These are phyloP conservation scores for Sugiyamaella neomexicana DNA, from an alignment of 1,139 yeast species.

Conservation along the genomic window DNA sequence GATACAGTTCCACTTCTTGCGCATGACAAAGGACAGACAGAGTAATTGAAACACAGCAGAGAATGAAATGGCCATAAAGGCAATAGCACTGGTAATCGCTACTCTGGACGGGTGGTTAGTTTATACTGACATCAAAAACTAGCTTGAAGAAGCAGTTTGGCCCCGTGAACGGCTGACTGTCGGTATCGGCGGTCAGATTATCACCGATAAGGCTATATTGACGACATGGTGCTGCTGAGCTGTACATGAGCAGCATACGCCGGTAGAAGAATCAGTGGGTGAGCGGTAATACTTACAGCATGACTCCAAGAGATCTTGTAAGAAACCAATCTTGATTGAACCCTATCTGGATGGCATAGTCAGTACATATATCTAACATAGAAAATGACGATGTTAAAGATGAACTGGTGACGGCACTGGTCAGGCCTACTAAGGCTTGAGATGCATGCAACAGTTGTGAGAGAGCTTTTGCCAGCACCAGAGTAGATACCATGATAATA, in stretches of 20 bases:
- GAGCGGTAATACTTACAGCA: constrained; percentile 4
- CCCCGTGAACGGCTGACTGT: not conserved
- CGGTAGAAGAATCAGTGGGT: not conserved
- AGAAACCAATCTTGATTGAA: constrained; percentile 15
- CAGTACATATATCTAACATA: constrained; percentile 3
- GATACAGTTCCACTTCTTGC: constrained; percentile 28
- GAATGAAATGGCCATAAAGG: constrained; percentile 24
- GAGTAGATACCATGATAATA: constrained; percentile 7
- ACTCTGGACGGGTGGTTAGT: constrained; percentile 12
- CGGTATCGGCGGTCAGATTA: not conserved
- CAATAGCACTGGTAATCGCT: constrained; percentile 11
- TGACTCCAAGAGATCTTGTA: constrained; percentile 8
- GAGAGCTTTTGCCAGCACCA: constrained; percentile 11
- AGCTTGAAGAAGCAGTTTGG: too few species aligned
- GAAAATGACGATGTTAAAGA: not conserved
- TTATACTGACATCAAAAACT: not conserved
- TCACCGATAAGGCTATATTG: not conserved
- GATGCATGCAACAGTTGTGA: constrained; percentile 15
- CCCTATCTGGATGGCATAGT: constrained; percentile 14
- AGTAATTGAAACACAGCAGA: constrained; percentile 29
- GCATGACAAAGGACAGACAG: constrained; percentile 27
- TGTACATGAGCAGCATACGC: too few species aligned
- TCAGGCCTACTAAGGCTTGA: constrained; percentile 11
- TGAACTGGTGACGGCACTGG: not conserved
- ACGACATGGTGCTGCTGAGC: too few species aligned